These are phyloP conservation scores for Ophiostoma australiae DNA, from an alignment of 2,329 filamentous ascomycete species.

Conservation along the genomic window DNA sequence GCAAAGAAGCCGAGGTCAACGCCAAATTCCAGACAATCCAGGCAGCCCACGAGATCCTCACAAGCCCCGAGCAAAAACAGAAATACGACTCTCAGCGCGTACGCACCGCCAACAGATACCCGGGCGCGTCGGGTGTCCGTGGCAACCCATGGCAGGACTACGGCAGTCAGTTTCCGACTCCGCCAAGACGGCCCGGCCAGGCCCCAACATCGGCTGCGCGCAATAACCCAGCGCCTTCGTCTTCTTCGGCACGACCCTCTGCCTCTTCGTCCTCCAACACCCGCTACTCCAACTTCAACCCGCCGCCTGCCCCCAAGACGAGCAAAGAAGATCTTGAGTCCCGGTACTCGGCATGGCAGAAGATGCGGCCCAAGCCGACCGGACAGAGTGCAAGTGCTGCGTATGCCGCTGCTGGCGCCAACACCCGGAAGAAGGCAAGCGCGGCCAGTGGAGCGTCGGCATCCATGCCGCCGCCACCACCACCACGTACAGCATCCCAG, in stretches of 20 bases:
- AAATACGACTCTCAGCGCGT: slow-evolving; percentile 50
- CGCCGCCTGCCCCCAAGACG: slow-evolving; percentile 25
- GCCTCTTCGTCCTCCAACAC: slow-evolving; percentile 27
- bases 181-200: slow-evolving; percentile 33
- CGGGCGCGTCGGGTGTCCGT: slow-evolving; percentile 50
- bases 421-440: slow-evolving; percentile 26
- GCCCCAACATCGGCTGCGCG: slow-evolving; percentile 27
- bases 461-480: slow-evolving; percentile 35
- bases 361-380: slow-evolving; percentile 31
- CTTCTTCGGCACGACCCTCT: slow-evolving; percentile 25
- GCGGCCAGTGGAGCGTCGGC: slow-evolving; percentile 30
- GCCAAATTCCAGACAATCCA: slow-evolving; percentile 83
- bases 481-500: slow-evolving; percentile 49
- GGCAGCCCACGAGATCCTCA: slow-evolving; percentile 71
- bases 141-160: slow-evolving; percentile 55
- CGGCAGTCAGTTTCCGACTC: slow-evolving; percentile 46
- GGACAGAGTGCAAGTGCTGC: slow-evolving; percentile 29
- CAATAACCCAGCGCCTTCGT: slow-evolving; percentile 23
- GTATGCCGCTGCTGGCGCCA: slow-evolving; percentile 21
- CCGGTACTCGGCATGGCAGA: slow-evolving; percentile 37
- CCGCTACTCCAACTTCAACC: slow-evolving; percentile 29
- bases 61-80: slow-evolving; percentile 46
- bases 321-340: slow-evolving; percentile 27
- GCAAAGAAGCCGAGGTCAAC: slow-evolving; percentile 72
- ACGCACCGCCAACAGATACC: slow-evolving; percentile 38